A percentile compares a stretch with the other conserved stretches of the same genome.
Conservation (phyloP, 2,329 filamentous ascomycete genomes). For the Alternaria postmessia region DNA sequence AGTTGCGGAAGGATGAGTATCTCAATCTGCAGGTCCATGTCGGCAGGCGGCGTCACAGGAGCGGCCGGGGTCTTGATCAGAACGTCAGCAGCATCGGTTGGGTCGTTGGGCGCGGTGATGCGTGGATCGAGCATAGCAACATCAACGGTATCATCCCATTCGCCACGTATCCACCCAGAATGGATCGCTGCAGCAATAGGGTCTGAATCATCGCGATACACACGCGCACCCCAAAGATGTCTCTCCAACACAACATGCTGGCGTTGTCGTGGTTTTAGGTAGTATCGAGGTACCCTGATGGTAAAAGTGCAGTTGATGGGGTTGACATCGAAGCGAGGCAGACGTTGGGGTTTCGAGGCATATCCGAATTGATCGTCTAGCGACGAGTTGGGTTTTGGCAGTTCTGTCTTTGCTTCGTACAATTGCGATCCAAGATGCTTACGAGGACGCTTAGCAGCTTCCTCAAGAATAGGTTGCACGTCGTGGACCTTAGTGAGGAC, state of each 20-base stretch:
- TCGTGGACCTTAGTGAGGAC: conserved; percentile 70
- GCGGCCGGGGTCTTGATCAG: conserved; percentile 53
- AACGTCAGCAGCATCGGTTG: conserved; percentile 55
- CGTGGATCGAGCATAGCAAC: conserved; percentile 68
- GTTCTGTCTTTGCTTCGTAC: conserved; percentile 73
- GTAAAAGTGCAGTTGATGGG: conserved; percentile 87
- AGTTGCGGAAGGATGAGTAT: conserved; percentile 82
- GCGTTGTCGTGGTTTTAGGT: conserved; percentile 73
- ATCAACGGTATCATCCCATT: conserved; percentile 83
- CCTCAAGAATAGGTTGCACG: conserved; percentile 68
- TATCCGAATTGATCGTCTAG: conserved; percentile 65
- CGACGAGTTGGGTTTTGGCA: conserved; percentile 52
- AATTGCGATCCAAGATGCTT: conserved; percentile 85
- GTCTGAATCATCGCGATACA: conserved; percentile 97
- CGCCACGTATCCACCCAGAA: conserved; percentile 87
- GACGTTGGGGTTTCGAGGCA: conserved; percentile 69
- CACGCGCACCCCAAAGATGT: conserved; percentile 89
- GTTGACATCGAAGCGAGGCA: conserved; percentile 79
- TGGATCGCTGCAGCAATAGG: conserved; percentile 93
- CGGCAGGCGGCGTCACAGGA: conserved; percentile 69
- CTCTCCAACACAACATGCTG: conserved; percentile 84
- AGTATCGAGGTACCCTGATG: conserved; percentile 82
- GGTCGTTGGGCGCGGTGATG: conserved; percentile 55
- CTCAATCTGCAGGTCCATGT: conserved; percentile 86
- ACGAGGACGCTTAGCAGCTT: conserved; percentile 73